Conservation (phyloP, 1,139 yeast genomes). For the Sugiyamaella paludigena region DNA sequence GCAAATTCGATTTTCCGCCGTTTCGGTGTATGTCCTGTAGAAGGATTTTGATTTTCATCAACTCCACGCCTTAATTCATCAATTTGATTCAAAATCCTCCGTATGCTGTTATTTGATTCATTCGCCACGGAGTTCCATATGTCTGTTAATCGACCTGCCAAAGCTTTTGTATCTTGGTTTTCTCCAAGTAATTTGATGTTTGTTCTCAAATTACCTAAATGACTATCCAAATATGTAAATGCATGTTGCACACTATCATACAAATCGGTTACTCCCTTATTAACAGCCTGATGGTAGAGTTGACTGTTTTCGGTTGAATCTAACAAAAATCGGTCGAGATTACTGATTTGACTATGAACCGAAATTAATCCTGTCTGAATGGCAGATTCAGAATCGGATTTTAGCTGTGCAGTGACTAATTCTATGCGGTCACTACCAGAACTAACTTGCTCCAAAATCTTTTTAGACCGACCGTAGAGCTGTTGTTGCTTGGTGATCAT, state of each 20-base stretch:
- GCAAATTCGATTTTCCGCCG: constrained; percentile 15
- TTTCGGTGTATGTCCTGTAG: constrained; percentile 18
- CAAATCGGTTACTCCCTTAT: constrained; percentile 9
- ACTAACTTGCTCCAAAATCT: constrained; percentile 1
- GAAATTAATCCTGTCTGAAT: constrained; percentile 7
- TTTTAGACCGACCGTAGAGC: constrained; percentile 1
- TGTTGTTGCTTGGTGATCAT: neutral
- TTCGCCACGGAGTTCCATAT: constrained; percentile 11
- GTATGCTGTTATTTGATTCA: neutral
- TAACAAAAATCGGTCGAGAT: constrained; percentile 2
- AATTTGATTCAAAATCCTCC: neutral
- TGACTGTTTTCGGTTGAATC: constrained; percentile 7
- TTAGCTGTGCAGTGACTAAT: constrained; percentile 1
- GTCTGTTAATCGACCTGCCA: constrained; percentile 1
- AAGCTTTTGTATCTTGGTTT: neutral
- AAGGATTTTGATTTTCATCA: neutral
- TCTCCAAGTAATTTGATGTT: constrained; percentile 8
- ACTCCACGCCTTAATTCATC: neutral
- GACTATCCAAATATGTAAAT: constrained; percentile 13
- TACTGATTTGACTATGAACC: constrained; percentile 3
- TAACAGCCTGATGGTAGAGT: constrained; percentile 1
- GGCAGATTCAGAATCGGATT: constrained; percentile 7
- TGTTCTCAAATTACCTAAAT: constrained; percentile 10
- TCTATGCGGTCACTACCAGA: constrained; percentile 6
- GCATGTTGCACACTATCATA: constrained; percentile 12